Conservation (phyloP, 495 filamentous ascomycete species). For the Schizothecium vesticola region DNA sequence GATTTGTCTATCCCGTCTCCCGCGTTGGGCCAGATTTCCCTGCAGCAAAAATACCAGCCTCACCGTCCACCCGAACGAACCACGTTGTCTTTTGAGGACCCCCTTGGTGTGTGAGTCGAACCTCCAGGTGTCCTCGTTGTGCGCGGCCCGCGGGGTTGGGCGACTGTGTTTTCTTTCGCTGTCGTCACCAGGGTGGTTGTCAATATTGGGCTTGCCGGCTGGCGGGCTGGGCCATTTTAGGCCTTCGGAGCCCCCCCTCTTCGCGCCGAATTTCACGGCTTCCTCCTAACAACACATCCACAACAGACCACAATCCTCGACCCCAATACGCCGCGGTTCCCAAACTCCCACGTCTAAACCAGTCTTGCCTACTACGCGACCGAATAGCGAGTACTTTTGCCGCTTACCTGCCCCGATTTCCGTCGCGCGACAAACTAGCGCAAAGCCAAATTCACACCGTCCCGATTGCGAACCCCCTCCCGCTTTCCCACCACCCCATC, state of each 20-base stretch:
- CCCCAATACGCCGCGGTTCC: not conserved
- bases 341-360: not conserved
- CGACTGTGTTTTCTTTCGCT: conserved; percentile 3
- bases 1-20: conserved; percentile 9
- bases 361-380: not conserved
- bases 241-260: not conserved
- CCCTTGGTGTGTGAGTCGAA: conserved; percentile 5
- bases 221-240: conserved; percentile 1
- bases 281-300: conserved; percentile 5
- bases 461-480: conserved; percentile 1
- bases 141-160: conserved; percentile 7
- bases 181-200: not conserved
- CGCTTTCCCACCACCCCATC: not conserved
- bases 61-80: conserved; percentile 11
- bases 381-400: not conserved
- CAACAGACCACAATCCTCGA: not conserved
- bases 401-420: not conserved
- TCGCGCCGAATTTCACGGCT: not conserved
- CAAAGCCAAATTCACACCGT: not conserved
- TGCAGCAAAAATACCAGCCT: conserved; percentile 9
- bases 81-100: conserved; percentile 5
- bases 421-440: not conserved
- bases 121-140: not conserved
- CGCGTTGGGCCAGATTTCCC: not conserved
- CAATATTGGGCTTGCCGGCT: not conserved